Percentiles rank a stretch among this genome's conserved stretches.
Conservation (phyloP, 176 grass and related monocot species). For the Aegilops tauschii region DNA sequence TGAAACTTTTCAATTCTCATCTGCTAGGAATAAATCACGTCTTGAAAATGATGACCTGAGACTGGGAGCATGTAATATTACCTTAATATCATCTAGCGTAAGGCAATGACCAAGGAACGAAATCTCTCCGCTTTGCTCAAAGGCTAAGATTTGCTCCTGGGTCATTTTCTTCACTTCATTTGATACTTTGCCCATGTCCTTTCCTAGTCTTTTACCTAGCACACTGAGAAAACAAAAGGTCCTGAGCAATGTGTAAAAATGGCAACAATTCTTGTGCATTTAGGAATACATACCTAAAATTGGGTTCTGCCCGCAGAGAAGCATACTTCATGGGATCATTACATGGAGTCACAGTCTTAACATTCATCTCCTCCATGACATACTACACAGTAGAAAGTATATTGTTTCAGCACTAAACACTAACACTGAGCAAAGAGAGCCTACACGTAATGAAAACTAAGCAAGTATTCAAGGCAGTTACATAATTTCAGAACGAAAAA, state of each 20-base stretch:
- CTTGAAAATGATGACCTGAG: constrained; percentile 3
- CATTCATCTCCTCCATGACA: constrained; percentile 98
- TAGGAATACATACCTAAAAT: constrained; percentile 77
- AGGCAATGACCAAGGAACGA: constrained; percentile 75
- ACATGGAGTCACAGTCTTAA: constrained; percentile 87
- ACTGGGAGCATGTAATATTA: constrained; percentile 30
- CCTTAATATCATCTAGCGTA: constrained; percentile 89
- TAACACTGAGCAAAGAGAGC: neutral
- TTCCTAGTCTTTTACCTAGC: constrained; percentile 93
- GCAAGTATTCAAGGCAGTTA: constrained; percentile 3
- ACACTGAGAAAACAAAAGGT: constrained; percentile 45
- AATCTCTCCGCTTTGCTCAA: constrained; percentile 82
- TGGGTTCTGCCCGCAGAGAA: constrained; percentile 88
- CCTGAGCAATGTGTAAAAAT: constrained; percentile 19
- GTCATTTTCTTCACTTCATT: constrained; percentile 92
- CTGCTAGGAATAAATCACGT: neutral
- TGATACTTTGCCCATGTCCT: constrained; percentile 79
- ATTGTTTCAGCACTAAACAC: constrained; percentile 21
- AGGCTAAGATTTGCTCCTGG: constrained; percentile 78
- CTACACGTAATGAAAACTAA: neutral
- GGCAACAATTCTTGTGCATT: constrained; percentile 1
- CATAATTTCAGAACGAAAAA: constrained; percentile 12
- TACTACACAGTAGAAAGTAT: constrained; percentile 61
- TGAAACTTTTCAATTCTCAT: neutral
- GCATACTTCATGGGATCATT: constrained; percentile 85